Evolutionary conservation across 257 asterid species (phyloP), one percentile per base, ranked within the genome.

Genomic region (Fraxinus americana): DNA sequence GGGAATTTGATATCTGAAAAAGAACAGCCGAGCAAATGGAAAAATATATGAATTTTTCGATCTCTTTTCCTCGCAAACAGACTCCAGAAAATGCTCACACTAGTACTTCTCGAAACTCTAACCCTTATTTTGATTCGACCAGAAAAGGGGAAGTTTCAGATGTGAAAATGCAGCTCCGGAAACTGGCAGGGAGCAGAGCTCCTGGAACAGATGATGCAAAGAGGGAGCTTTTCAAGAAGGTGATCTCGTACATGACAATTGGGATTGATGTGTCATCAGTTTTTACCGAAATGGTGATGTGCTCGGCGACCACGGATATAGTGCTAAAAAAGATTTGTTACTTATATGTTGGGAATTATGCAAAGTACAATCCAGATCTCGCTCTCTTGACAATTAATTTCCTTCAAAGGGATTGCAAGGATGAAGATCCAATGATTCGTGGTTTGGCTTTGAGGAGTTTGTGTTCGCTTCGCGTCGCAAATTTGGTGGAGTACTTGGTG

Each of bases 201-300:
- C 99, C 97, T 1, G 99, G 99, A 72, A 86, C 93, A 12, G 99
- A 93, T 79, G 98, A 93, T 84, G 85, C 97, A 21, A 96, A 96
- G 82, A 80, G 99, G 80, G 99, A 96, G 23, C 91, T 92, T 74
- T 96, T 91, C 86, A 96, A 96, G 90, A 96, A 96, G 90, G 98
- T 93, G 52, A 92, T 93, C 73, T 96, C 98, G 3, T 92, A 94
- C 89, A 96, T 96, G 99, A 96, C 98, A 4, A 92, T 96, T 72
- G 97, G 98, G 76, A 90, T 96, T 43, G 98, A 96, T 7, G 98
- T 96, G 43, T 96, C 98, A 39, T 92, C 98, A 4, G 96, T 93
- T 72, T 96, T 96, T 70, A 93, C 98, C 69, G 98, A 96, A 85
- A 96, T 93, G 99, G 99, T 96, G 83, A 96, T 96, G 99, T 96